phyloP scores from a whole-genome alignment of 768 basidiomycete genomes.

The Lactifluus rugatus region DNA sequence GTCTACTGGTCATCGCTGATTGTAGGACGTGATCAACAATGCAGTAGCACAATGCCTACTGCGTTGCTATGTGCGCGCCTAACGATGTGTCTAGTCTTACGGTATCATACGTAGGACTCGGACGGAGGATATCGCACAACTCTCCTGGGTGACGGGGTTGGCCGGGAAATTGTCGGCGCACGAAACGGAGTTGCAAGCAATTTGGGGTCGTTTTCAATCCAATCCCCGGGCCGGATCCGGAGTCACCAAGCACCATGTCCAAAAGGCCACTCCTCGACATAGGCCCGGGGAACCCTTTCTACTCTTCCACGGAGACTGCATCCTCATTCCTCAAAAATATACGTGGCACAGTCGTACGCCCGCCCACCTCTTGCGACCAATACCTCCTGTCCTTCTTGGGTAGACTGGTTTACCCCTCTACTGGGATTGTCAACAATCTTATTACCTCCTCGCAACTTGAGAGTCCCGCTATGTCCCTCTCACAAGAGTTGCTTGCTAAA shows the following conservation, averaged over 20 bases:
- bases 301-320: constrained; percentile 1
- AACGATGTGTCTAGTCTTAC: too few relatives aligned
- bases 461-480: background rate
- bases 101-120: too few relatives aligned
- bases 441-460: background rate
- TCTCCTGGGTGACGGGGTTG: too few relatives aligned
- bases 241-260: too few relatives aligned
- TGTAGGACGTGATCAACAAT: too few relatives aligned
- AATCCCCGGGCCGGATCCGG: too few relatives aligned
- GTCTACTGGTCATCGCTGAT: constrained; percentile 26
- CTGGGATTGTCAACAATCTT: background rate
- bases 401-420: constrained; percentile 11
- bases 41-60: too few relatives aligned
- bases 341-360: background rate
- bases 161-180: background rate
- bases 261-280: background rate
- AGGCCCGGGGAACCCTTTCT: constrained; percentile 12
- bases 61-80: too few relatives aligned
- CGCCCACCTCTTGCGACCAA: constrained; percentile 13
- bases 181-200: constrained; percentile 10
- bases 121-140: too few relatives aligned
- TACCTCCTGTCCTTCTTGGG: constrained; percentile 15
- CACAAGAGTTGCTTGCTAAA: background rate
- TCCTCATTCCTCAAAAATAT: constrained; percentile 7
- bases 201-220: too few relatives aligned